Evolutionary conservation across 2,329 filamentous ascomycete genomes (phyloP).

Genomic region (Ophiosphaerella korrae): DNA sequence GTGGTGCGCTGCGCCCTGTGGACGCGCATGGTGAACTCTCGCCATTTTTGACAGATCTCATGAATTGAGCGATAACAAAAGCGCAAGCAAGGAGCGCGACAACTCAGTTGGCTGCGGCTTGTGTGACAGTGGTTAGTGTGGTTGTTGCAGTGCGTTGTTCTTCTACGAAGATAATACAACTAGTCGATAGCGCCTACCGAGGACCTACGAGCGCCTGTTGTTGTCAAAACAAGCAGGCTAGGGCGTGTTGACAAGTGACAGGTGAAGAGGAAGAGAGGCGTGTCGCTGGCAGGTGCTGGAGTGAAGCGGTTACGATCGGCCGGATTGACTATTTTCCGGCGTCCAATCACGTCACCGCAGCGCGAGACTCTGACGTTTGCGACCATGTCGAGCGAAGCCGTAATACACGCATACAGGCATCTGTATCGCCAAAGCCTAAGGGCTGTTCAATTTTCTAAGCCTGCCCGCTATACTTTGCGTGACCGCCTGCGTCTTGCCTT

Average conservation of each 20-base stretch:
- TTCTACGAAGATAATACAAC: conserved; percentile 16
- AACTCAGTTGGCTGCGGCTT: no score
- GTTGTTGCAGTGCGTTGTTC: conserved; percentile 7
- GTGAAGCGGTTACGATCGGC: conserved; percentile 12
- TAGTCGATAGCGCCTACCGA: conserved; percentile 17
- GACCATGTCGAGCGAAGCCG: conserved; percentile 47
- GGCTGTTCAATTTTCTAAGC: conserved; percentile 73
- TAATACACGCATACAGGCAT: conserved; percentile 71
- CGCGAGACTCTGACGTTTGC: conserved; percentile 6
- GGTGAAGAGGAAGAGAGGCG: conserved; percentile 1
- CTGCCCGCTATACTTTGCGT: conserved; percentile 67
- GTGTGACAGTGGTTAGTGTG: conserved; percentile 21
- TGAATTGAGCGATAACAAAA: conserved; percentile 13
- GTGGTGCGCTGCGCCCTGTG: conserved; percentile 24
- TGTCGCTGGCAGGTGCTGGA: conserved; percentile 5
- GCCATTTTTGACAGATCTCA: conserved; percentile 29
- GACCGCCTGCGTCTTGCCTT: conserved; percentile 54
- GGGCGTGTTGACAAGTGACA: conserved; percentile 20
- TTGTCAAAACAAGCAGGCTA: conserved; percentile 22
- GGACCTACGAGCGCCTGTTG: conserved; percentile 27
- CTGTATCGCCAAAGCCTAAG: conserved; percentile 70
- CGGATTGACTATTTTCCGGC: conserved; percentile 15
- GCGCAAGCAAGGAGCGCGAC: background rate
- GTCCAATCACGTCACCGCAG: conserved; percentile 12
- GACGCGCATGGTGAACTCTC: conserved; percentile 29